Base-by-base conservation (phyloP, 2,329 filamentous ascomycete species). In the Hymenotorrendiella dingleyae region DNA sequence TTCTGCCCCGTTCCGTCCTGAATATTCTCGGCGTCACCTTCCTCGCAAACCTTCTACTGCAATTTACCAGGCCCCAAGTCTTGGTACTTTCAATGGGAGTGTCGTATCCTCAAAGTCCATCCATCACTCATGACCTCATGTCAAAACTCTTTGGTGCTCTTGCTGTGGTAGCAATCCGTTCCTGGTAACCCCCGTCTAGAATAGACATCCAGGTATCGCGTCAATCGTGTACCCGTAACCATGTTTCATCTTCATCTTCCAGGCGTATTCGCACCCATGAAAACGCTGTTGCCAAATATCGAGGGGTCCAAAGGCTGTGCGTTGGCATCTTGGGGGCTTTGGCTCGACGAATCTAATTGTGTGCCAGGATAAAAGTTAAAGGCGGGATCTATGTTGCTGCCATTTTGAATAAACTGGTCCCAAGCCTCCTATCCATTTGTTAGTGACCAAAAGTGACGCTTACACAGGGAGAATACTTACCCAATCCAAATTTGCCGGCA, bases 391-490 rank as follows among this genome's bases (percentile, higher is more conserved):
- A 58, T 40, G 1, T 48, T 35, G 17, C 51, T 69, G 5, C 75
- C 69, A 40, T 75, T 78, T 59, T 84, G 80, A 36, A 84, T 76
- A 53, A 83, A 84, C 6, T 72, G 76, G 57, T 85, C 81, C 80
- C 80, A 84, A 21, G 79, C 78, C 48, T 82, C 76, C 78, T 82
- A 35, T 37, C 41, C 29, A 33, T 12, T 23, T 14, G 27, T n/a
- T 29, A 29, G 12, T 29, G 27, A 10, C 4, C 4, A 28, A 8
- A 29, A 5, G 7, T 12, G 10, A 29, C 27, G n/a, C n/a, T n/a
- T n/a, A n/a, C n/a, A n/a, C 27, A 29, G 27, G 10, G 24, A 21
- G 28, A 42, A 21, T 44, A 62, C 40, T 36, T 69, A 84, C 80
- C 78, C 78, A 82, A 48, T 81, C 77, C 47, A 82, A 62, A 54